These are phyloP conservation scores for Thozetella sp. DNA, from an alignment of 495 filamentous ascomycete species.

Conservation along the genomic window DNA sequence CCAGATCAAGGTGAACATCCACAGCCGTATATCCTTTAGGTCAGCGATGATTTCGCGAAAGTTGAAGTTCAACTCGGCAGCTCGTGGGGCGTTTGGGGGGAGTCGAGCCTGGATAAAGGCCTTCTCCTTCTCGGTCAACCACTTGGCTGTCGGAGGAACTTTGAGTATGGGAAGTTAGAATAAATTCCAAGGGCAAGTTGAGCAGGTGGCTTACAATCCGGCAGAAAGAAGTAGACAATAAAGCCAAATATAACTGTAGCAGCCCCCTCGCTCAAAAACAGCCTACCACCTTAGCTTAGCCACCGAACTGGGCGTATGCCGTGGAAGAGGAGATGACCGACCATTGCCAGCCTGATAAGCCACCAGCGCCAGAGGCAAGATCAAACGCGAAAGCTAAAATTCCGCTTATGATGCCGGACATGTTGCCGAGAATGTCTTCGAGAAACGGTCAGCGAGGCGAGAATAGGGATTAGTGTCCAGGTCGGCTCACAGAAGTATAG, in stretches of 20 bases:
- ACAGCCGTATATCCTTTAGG: not conserved
- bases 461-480: constrained; percentile 15
- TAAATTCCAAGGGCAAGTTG: not conserved
- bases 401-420: constrained; percentile 25
- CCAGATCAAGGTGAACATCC: not conserved
- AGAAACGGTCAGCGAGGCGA: constrained; percentile 22
- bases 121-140: constrained; percentile 38
- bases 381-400: constrained; percentile 40
- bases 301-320: not conserved
- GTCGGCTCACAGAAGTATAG: constrained; percentile 31
- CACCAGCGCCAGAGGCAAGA: constrained; percentile 24
- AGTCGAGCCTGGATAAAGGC: constrained; percentile 42
- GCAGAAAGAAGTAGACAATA: constrained; percentile 34
- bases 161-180: not conserved
- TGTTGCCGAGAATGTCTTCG: not conserved
- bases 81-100: constrained; percentile 34
- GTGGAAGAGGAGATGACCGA: not conserved
- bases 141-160: constrained; percentile 37
- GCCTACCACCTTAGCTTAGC: not conserved
- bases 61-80: constrained; percentile 34
- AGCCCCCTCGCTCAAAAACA: constrained; percentile 37
- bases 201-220: constrained; percentile 31
- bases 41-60: constrained; percentile 3
- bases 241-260: constrained; percentile 33
- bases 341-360: constrained; percentile 43